These are phyloP conservation scores for Cyclotella distinguenda DNA, from an alignment of 108 stramenopile species.

Conservation along the genomic window DNA sequence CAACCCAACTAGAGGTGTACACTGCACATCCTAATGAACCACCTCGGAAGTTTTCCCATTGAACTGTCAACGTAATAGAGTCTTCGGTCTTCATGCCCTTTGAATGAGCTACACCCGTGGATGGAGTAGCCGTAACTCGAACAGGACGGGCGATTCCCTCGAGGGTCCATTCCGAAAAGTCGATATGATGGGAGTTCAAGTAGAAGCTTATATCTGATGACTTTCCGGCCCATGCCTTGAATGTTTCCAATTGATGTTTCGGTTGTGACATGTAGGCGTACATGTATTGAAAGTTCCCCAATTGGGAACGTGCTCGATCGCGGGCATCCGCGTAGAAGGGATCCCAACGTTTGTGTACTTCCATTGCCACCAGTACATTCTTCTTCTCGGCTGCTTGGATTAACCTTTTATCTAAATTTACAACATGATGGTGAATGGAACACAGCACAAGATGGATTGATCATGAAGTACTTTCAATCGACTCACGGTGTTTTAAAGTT, in stretches of 20 bases:
- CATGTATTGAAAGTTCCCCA: conserved; percentile 97
- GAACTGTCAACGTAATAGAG: conserved; percentile 97
- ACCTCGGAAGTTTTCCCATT: conserved; percentile 90
- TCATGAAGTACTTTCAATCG: too few species aligned
- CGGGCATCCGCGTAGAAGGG: conserved; percentile 99
- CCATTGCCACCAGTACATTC: conserved; percentile 89
- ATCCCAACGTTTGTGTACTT: conserved; percentile 98
- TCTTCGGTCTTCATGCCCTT: conserved; percentile 93
- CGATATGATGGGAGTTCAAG: conserved; percentile 98
- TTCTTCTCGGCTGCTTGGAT: conserved; percentile 79
- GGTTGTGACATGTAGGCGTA: conserved; percentile 99
- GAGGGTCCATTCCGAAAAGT: conserved; percentile 98
- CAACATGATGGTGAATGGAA: too few species aligned
- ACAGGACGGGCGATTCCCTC: conserved; percentile 86
- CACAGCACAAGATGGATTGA: too few species aligned
- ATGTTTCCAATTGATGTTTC: conserved; percentile 98
- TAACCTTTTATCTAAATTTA: conserved; percentile 56
- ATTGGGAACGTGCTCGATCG: conserved; percentile 77
- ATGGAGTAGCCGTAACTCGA: conserved; percentile 89
- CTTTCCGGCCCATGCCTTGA: conserved; percentile 99
- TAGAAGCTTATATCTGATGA: conserved; percentile 97
- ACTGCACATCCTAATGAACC: conserved; percentile 88
- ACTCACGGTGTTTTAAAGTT: conserved; percentile 92
- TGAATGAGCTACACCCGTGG: conserved; percentile 90
- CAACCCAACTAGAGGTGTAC: conserved; percentile 97